Evolutionary conservation across 129 eudicot genomes (phyloP).

Genomic region (Helichrysum umbraculigerum): DNA sequence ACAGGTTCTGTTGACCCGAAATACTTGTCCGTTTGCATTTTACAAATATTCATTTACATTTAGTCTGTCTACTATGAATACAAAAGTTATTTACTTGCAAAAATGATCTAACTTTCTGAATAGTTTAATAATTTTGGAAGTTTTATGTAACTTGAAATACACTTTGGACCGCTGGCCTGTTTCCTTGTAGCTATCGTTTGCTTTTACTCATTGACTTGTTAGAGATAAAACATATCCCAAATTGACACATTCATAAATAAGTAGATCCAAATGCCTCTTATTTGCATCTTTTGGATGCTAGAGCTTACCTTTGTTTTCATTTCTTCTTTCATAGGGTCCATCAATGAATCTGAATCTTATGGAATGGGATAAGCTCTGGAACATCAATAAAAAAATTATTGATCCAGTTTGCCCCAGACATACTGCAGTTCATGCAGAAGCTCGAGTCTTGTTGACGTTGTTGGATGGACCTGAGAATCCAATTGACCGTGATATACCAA

Average conservation of each 20-base stretch:
- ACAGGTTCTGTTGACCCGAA: background rate
- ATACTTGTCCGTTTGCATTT: too few relatives aligned
- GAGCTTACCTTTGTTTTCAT: background rate
- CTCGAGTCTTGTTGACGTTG: background rate
- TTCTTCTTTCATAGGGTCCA: background rate
- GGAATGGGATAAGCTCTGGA: constrained; percentile 1
- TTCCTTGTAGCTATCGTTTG: too few relatives aligned
- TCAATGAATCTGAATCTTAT: background rate
- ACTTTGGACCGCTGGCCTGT: too few relatives aligned
- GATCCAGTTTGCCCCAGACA: background rate
- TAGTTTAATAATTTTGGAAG: too few relatives aligned
- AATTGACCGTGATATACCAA: background rate
- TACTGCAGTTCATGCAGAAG: background rate
- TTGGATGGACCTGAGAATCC: background rate
- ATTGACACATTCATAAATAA: background rate
- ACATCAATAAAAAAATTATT: background rate
- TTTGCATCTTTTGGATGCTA: background rate
- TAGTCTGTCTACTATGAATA: too few relatives aligned
- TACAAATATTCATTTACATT: too few relatives aligned
- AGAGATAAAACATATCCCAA: too few relatives aligned
- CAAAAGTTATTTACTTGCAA: too few relatives aligned
- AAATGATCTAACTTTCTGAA: too few relatives aligned
- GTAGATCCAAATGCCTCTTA: background rate
- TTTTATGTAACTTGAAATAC: too few relatives aligned
- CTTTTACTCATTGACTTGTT: too few relatives aligned